Evolutionary conservation across 768 basidiomycete species (phyloP), one percentile per base, ranked within the genome.

Genomic region (Chalciporus pseudorubinellus): DNA sequence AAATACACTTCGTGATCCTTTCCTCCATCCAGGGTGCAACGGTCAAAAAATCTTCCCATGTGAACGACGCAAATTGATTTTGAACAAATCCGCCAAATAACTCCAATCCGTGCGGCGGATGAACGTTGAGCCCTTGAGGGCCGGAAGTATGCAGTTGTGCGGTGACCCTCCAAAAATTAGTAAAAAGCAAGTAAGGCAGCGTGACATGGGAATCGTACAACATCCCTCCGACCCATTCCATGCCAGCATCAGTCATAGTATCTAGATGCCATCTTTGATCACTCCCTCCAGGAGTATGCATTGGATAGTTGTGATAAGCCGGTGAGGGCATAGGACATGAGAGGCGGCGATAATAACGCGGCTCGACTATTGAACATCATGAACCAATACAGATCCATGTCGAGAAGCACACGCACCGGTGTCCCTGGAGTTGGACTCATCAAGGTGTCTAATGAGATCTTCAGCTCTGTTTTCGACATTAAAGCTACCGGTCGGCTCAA

Each of bases 11-110:
- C 26, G 82, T 78, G 50, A 89, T 76, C 49, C 72, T 73, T 47
- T 83, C 79, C 51, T 84, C 77, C 72, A 92, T 78, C 90, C 90
- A 92, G 3, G 88, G 90, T 34, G 89, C 86, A 51, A 91, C 80
- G 28, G 81, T 76, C 63, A 76, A 75, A 34, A 92, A 69, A 64
- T 92, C 90, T 18, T 72, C 70, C 82, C 82, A 85, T 0, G 76
- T 77, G 52, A 92, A 82, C 11, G 87, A 89, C 7, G 80, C 81
- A 63, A 84, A 91, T 44, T 84, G 85, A 16, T 72, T 72, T 38
- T 81, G 72, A 44, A 79, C 75, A 4, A 74, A 61, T 14, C 76
- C 78, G 19, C 70, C 61, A 21, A 80, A 69, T 11, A 81, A 70
- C 57, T 78, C 80, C 20, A 74, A 58, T 43, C 80, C 82, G 58